Conservation (phyloP, 2,329 filamentous ascomycete species). For the Colletotrichum scovillei region DNA sequence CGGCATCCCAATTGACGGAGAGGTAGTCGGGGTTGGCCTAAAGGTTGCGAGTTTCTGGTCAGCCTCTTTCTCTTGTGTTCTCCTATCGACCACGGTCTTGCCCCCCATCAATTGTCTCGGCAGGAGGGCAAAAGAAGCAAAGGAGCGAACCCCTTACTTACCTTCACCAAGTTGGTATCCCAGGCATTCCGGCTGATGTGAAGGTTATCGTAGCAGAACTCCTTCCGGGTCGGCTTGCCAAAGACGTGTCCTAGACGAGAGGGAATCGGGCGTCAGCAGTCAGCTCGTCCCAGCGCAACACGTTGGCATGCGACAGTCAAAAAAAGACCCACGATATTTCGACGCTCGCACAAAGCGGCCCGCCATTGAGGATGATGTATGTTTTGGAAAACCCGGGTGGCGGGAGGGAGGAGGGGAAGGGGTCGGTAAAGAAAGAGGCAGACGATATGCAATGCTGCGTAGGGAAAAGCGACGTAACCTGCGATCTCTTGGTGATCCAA, state of each 20-base stretch:
- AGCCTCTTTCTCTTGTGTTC: background rate
- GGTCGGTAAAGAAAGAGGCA: constrained; percentile 1
- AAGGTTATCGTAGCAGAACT: constrained; percentile 98
- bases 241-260: constrained; percentile 87
- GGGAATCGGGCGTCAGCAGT: constrained; percentile 36
- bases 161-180: constrained; percentile 99
- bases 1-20: constrained; percentile 97
- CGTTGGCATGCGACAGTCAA: constrained; percentile 39
- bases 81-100: background rate
- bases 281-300: constrained; percentile 40
- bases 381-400: background rate
- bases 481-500: constrained; percentile 33
- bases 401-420: background rate
- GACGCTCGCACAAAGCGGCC: constrained; percentile 76
- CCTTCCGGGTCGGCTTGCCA: constrained; percentile 94
- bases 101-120: constrained; percentile 21
- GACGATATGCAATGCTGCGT: constrained; percentile 29
- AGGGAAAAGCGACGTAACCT: constrained; percentile 22
- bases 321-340: constrained; percentile 70
- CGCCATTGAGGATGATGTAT: constrained; percentile 57
- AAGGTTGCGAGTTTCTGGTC: constrained; percentile 6
- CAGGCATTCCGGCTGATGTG: constrained; percentile 98
- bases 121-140: background rate
- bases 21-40: constrained; percentile 96
- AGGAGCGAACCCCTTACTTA: constrained; percentile 72